phyloP scores from a whole-genome alignment of 2,329 filamentous ascomycete species.

The Botrytis hyacinthi region DNA sequence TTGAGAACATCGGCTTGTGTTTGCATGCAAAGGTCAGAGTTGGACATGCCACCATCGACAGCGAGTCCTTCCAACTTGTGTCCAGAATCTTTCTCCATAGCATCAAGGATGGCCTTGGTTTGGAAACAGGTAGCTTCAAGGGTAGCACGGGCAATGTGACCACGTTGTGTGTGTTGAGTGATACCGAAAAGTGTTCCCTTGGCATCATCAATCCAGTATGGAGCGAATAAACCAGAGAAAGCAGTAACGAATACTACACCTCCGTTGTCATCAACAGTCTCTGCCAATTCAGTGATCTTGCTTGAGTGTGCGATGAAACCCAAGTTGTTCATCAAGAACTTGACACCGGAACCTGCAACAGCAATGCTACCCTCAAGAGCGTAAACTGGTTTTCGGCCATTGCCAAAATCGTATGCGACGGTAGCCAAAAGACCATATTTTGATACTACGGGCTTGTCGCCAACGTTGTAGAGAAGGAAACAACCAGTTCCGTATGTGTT shows the following conservation, averaged over 20 bases:
- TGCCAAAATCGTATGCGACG: conserved; percentile 78
- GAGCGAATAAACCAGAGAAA: conserved; percentile 86
- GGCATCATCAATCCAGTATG: conserved; percentile 93
- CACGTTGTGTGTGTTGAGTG: conserved; percentile 79
- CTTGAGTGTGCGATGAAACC: conserved; percentile 54
- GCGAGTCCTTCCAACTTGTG: conserved; percentile 72
- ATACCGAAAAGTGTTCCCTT: conserved; percentile 82
- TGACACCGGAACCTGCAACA: conserved; percentile 77
- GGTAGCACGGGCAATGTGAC: conserved; percentile 84
- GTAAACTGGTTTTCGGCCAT: conserved; percentile 56
- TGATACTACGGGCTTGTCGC: conserved; percentile 80
- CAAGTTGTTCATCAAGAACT: conserved; percentile 66
- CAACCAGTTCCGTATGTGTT: conserved; percentile 87
- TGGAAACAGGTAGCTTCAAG: conserved; percentile 91
- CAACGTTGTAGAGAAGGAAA: conserved; percentile 81
- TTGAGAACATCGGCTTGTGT: conserved; percentile 82
- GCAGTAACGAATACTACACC: conserved; percentile 86
- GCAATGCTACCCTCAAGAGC: conserved; percentile 82
- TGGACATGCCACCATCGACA: conserved; percentile 87
- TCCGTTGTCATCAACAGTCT: conserved; percentile 66
- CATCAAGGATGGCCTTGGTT: conserved; percentile 85
- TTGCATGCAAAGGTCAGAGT: conserved; percentile 84
- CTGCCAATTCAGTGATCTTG: conserved; percentile 51
- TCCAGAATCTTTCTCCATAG: conserved; percentile 84
- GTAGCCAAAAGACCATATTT: conserved; percentile 81